These are phyloP conservation scores for Chalciporus chontae DNA, from an alignment of 768 basidiomycete genomes.

Conservation along the genomic window DNA sequence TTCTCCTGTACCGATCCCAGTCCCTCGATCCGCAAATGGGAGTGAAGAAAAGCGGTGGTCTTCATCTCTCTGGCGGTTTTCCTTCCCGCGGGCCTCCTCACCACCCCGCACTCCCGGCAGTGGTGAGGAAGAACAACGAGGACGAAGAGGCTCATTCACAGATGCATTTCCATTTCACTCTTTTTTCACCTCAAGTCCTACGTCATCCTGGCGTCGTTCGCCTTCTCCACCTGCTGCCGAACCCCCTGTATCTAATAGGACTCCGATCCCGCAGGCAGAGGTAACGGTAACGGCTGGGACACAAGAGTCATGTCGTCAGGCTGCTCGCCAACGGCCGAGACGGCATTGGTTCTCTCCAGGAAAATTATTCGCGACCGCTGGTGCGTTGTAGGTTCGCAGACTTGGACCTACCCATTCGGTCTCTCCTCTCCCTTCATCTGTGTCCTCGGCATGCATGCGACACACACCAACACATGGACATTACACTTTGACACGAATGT, in stretches of 20 bases:
- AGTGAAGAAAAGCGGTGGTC: conserved; percentile 34
- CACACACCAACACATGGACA: conserved; percentile 1
- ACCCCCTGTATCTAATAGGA: conserved; percentile 28
- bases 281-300: conserved; percentile 22
- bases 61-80: conserved; percentile 33
- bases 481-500: conserved; percentile 15
- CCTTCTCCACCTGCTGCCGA: conserved; percentile 41
- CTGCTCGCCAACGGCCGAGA: conserved; percentile 36
- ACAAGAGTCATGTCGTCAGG: conserved; percentile 33
- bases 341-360: conserved; percentile 55
- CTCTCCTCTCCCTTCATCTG: not conserved
- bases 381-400: conserved; percentile 29
- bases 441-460: conserved; percentile 1
- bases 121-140: conserved; percentile 24
- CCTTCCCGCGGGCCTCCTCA: conserved; percentile 29
- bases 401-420: conserved; percentile 2
- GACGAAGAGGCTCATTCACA: conserved; percentile 29
- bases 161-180: conserved; percentile 48
- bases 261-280: conserved; percentile 20
- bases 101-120: conserved; percentile 24
- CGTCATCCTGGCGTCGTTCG: conserved; percentile 33
- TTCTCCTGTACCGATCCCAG: conserved; percentile 29
- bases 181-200: conserved; percentile 30
- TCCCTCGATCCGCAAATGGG: conserved; percentile 27
- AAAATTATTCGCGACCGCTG: conserved; percentile 45